A percentile compares a stretch with the other conserved stretches of the same genome.
These are phyloP conservation scores for Pestalotiopsis sp. DNA, from an alignment of 2,329 filamentous ascomycete species.

Conservation along the genomic window DNA sequence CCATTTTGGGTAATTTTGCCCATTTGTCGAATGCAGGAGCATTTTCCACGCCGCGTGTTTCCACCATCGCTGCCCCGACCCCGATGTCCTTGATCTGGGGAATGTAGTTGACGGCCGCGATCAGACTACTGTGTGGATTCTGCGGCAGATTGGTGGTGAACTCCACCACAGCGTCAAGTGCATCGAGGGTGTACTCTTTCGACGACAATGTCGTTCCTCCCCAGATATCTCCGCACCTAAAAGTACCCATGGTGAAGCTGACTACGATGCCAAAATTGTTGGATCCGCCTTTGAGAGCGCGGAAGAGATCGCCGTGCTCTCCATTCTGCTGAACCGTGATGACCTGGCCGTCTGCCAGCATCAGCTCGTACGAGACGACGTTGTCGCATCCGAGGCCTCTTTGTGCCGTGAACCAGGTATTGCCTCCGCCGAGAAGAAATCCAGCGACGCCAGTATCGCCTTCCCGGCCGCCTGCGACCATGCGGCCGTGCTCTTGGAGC, in stretches of 20 bases:
- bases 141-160: slow-evolving; percentile 16
- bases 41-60: slow-evolving; percentile 19
- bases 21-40: slow-evolving; percentile 22
- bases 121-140: slow-evolving; percentile 21
- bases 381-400: slow-evolving; percentile 11
- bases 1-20: slow-evolving; percentile 16
- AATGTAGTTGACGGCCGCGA: slow-evolving; percentile 22
- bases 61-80: slow-evolving; percentile 16
- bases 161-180: slow-evolving; percentile 18
- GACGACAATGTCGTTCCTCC: slow-evolving; percentile 23
- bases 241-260: slow-evolving; percentile 30
- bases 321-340: not conserved
- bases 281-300: slow-evolving; percentile 45
- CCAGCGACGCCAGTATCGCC: slow-evolving; percentile 21
- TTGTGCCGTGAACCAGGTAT: slow-evolving; percentile 17
- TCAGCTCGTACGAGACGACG: slow-evolving; percentile 8
- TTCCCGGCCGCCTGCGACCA: slow-evolving; percentile 1
- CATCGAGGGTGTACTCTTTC: slow-evolving; percentile 9
- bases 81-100: slow-evolving; percentile 20
- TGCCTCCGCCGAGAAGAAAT: slow-evolving; percentile 19
- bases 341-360: slow-evolving; percentile 4
- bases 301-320: slow-evolving; percentile 33
- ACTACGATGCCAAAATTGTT: slow-evolving; percentile 34
- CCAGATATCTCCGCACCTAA: slow-evolving; percentile 20
- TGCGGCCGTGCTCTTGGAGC: not conserved